These are phyloP conservation scores for Pseudopithomyces chartarum DNA, from an alignment of 2,329 filamentous ascomycete species.

Conservation along the genomic window DNA sequence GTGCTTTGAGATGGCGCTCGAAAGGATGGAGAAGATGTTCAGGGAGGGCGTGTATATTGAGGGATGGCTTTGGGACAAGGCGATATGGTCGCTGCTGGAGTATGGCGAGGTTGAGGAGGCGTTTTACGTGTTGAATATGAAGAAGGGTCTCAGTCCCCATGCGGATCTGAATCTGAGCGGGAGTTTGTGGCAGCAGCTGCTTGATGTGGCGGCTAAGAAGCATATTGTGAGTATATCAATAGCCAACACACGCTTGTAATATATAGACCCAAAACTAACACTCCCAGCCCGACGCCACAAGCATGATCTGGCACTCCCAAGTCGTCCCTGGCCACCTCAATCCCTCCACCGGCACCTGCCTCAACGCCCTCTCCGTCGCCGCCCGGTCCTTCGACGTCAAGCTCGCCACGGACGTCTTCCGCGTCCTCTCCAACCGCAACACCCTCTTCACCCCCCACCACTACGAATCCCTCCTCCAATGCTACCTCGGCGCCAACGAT, in stretches of 20 bases:
- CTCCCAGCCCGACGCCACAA: constrained; percentile 64
- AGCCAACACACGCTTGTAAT: neutral
- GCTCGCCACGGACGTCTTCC: constrained; percentile 74
- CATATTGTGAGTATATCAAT: constrained; percentile 55
- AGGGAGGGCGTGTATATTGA: constrained; percentile 61
- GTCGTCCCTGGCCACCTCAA: constrained; percentile 65
- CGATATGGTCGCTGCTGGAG: constrained; percentile 74
- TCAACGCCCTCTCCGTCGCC: constrained; percentile 74
- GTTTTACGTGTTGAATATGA: constrained; percentile 65
- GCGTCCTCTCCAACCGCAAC: constrained; percentile 64
- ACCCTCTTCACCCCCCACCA: constrained; percentile 68
- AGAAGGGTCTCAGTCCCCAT: constrained; percentile 50
- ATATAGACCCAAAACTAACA: constrained; percentile 11
- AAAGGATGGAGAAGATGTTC: constrained; percentile 70
- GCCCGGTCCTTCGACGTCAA: constrained; percentile 69
- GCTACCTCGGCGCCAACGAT: constrained; percentile 67
- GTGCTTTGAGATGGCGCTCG: constrained; percentile 80
- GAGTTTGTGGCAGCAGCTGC: constrained; percentile 69
- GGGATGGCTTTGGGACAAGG: constrained; percentile 78
- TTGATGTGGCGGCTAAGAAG: constrained; percentile 74
- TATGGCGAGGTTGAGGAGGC: constrained; percentile 78
- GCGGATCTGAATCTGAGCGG: constrained; percentile 46
- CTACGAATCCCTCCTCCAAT: constrained; percentile 78
- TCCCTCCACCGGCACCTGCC: constrained; percentile 67
- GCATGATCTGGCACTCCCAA: constrained; percentile 72